These are phyloP conservation scores for Hylodesmum podocarpum DNA, from an alignment of 306 rosid species.

Conservation along the genomic window DNA sequence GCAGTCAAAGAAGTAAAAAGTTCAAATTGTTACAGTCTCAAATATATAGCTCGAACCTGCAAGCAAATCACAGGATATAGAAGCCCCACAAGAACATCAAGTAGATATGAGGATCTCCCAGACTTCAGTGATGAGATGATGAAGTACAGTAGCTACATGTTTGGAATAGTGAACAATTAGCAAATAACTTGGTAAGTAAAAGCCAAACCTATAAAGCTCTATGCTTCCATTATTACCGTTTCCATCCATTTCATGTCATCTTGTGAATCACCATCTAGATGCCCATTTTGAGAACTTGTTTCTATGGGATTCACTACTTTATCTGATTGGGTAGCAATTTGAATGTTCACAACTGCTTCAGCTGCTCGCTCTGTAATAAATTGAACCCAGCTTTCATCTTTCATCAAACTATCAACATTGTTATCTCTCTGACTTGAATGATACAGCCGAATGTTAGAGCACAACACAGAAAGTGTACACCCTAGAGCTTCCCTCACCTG, in stretches of 20 bases:
- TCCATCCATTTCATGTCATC: constrained; percentile 97
- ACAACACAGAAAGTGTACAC: constrained; percentile 78
- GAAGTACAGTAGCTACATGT: constrained; percentile 81
- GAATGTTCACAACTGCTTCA: constrained; percentile 73
- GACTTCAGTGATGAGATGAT: constrained; percentile 91
- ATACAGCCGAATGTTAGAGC: constrained; percentile 86
- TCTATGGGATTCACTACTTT: constrained; percentile 47
- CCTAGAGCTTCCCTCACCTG: constrained; percentile 98
- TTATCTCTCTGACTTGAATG: constrained; percentile 46
- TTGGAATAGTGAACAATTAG: constrained; percentile 32
- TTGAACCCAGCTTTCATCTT: constrained; percentile 76
- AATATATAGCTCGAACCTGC: constrained; percentile 61
- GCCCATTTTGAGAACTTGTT: constrained; percentile 61
- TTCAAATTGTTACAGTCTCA: not conserved
- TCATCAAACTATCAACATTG: constrained; percentile 42
- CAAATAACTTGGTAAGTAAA: constrained; percentile 20
- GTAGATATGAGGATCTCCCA: constrained; percentile 81
- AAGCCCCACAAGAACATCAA: constrained; percentile 82
- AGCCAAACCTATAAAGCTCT: constrained; percentile 16
- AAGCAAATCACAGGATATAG: constrained; percentile 93
- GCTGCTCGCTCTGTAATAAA: constrained; percentile 60
- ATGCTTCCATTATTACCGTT: constrained; percentile 61
- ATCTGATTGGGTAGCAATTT: constrained; percentile 68
- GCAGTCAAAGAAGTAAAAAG: constrained; percentile 11
- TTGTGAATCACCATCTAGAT: constrained; percentile 67